phyloP scores from a whole-genome alignment of 805 yeast species.

The Clavispora santaluciae region DNA sequence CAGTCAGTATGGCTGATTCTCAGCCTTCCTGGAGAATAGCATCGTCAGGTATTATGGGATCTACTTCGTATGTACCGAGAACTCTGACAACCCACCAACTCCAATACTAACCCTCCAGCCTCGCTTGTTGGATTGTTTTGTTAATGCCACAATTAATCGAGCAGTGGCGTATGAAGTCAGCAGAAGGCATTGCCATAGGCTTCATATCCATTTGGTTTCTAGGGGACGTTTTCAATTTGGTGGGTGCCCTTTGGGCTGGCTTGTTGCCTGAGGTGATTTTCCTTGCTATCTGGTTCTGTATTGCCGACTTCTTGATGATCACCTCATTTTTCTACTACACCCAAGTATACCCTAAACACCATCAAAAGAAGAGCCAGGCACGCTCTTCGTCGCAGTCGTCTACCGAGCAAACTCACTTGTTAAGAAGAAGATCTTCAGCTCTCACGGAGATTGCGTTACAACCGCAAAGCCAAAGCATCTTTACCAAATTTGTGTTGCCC shows the following conservation, averaged over 20 bases:
- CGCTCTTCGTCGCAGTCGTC: not conserved
- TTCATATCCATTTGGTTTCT: constrained; percentile 66
- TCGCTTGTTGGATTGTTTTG: constrained; percentile 77
- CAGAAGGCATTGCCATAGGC: constrained; percentile 70
- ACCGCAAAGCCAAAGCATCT: constrained; percentile 43
- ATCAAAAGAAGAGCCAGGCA: constrained; percentile 10
- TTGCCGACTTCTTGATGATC: constrained; percentile 61
- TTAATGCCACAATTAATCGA: constrained; percentile 74
- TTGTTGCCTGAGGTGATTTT: constrained; percentile 65
- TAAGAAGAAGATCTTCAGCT: constrained; percentile 49
- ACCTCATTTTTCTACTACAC: constrained; percentile 56
- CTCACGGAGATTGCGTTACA: constrained; percentile 46
- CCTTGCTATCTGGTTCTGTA: constrained; percentile 71
- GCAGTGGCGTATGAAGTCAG: constrained; percentile 71
- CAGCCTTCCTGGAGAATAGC: constrained; percentile 27
- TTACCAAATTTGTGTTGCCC: constrained; percentile 53
- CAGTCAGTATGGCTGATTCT: not conserved
- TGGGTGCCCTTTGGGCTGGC: constrained; percentile 67
- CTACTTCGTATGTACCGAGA: constrained; percentile 44
- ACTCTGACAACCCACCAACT: not conserved
- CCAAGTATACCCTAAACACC: constrained; percentile 37
- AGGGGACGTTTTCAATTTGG: constrained; percentile 65
- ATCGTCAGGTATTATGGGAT: constrained; percentile 62
- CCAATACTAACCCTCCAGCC: constrained; percentile 22
- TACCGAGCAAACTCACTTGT: constrained; percentile 28